These are phyloP conservation scores for Amanita pallidorosea DNA, from an alignment of 768 basidiomycete genomes.

Conservation along the genomic window DNA sequence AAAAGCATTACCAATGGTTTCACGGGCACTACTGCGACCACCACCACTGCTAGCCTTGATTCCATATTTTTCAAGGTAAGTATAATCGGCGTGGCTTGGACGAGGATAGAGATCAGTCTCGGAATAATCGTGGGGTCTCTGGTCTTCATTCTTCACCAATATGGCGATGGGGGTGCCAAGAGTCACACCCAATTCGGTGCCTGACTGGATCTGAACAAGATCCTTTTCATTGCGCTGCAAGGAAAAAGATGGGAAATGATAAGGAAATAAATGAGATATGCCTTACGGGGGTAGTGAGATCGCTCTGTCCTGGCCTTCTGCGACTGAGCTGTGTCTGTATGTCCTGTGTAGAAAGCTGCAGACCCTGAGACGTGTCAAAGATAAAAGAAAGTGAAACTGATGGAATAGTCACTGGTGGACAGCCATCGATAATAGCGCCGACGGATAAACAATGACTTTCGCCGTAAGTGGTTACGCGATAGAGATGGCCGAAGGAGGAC, in stretches of 20 bases:
- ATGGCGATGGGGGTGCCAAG: slow-evolving; percentile 96
- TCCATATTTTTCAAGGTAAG: slow-evolving; percentile 95
- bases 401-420: slow-evolving; percentile 67
- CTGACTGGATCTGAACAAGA: slow-evolving; percentile 86
- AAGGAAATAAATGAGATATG: slow-evolving; percentile 1
- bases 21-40: slow-evolving; percentile 88
- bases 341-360: slow-evolving; percentile 69
- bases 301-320: slow-evolving; percentile 89
- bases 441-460: slow-evolving; percentile 97
- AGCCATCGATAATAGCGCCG: slow-evolving; percentile 95
- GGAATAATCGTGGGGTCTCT: slow-evolving; percentile 95
- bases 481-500: slow-evolving; percentile 90
- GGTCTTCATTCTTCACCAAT: slow-evolving; percentile 96
- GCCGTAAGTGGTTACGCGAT: slow-evolving; percentile 94
- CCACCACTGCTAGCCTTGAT: slow-evolving; percentile 96
- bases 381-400: slow-evolving; percentile 1
- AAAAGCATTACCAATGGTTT: slow-evolving; percentile 74
- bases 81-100: slow-evolving; percentile 96
- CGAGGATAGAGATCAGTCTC: slow-evolving; percentile 97
- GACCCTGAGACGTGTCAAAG: slow-evolving; percentile 43
- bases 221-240: slow-evolving; percentile 90
- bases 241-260: not conserved
- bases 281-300: slow-evolving; percentile 90
- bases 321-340: slow-evolving; percentile 88
- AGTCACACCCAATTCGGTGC: slow-evolving; percentile 87